Evolutionary conservation across 2,329 filamentous ascomycete genomes (phyloP).

Genomic region (Albifimbria verrucaria): DNA sequence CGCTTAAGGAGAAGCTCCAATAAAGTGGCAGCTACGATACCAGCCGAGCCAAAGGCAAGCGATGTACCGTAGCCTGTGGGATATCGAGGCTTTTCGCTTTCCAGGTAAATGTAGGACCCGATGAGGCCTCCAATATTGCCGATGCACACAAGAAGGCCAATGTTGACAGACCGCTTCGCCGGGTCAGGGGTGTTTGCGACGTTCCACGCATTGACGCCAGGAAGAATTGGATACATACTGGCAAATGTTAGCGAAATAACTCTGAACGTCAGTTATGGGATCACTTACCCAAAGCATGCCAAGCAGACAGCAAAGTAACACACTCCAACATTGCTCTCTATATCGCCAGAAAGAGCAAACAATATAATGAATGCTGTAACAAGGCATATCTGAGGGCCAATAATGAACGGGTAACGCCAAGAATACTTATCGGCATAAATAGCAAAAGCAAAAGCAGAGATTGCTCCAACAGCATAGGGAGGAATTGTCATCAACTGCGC

Average conservation of each 20-base stretch:
- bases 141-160: conserved; percentile 36
- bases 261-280: background rate
- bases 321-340: conserved; percentile 34
- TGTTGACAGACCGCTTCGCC: conserved; percentile 36
- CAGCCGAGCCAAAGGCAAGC: conserved; percentile 25
- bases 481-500: conserved; percentile 32
- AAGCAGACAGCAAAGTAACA: conserved; percentile 43
- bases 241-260: conserved; percentile 5
- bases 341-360: conserved; percentile 30
- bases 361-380: conserved; percentile 33
- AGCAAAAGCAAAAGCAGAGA: conserved; percentile 27
- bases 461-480: conserved; percentile 31
- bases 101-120: conserved; percentile 35
- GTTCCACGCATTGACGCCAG: conserved; percentile 38
- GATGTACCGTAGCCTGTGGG: conserved; percentile 30
- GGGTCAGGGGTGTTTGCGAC: conserved; percentile 34
- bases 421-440: conserved; percentile 32
- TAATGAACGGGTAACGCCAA: conserved; percentile 37
- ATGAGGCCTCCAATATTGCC: conserved; percentile 40
- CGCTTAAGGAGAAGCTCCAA: conserved; percentile 25
- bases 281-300: conserved; percentile 27
- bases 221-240: conserved; percentile 40
- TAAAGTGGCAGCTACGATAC: conserved; percentile 24
- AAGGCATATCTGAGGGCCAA: conserved; percentile 28
- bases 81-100: conserved; percentile 28